Evolutionary conservation across 352 stramenopile genomes (phyloP), one percentile per base, ranked within the genome.

Genomic region (Thalassiosira tumida): DNA sequence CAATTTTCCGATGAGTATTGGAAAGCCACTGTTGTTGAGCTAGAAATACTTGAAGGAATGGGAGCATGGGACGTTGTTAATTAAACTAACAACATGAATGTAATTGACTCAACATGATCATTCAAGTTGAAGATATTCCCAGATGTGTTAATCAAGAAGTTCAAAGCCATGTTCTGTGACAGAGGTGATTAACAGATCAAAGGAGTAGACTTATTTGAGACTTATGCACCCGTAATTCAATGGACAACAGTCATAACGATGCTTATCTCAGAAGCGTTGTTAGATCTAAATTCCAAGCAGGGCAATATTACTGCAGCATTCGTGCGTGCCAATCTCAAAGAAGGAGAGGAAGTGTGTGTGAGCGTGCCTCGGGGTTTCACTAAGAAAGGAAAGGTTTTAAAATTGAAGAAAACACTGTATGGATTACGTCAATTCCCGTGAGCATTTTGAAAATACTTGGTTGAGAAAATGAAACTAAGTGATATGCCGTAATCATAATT

Each of bases 121-220:
- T 77, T 77, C 40, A 77, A 77, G 40, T 47, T 54, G 31, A 80
- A 78, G 29, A 26, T n/a, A 47, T 67, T 29, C 29, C 72, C 72
- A 29, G 72, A 80, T 67, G 72, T n/a, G 3, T n/a, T 67, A n/a
- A 38, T 86, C 14, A 83, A 84, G 40, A 86, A 86, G 38, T 86
- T 90, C 84, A 90, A 90, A 76, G 90, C 76, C 59, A n/a, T 87
- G n/a, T 94, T 84, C 29, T 94, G 90, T 82, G 67, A 37, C 51
- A 31, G 81, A 65, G 86, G 89, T 75, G 85, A 94, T 50, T 33
- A 38, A 31, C 85, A 90, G 54, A 86, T 80, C 35, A 54, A 89
- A 41, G 88, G 80, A 40, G 50, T 88, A 26, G 74, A 92, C 83
- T 89, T 81, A 62, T 81, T 75, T 72, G 80, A 91, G 31, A 92